Conservation (phyloP, 352 stramenopile genomes). For the Halophytophthora batemanensis region DNA sequence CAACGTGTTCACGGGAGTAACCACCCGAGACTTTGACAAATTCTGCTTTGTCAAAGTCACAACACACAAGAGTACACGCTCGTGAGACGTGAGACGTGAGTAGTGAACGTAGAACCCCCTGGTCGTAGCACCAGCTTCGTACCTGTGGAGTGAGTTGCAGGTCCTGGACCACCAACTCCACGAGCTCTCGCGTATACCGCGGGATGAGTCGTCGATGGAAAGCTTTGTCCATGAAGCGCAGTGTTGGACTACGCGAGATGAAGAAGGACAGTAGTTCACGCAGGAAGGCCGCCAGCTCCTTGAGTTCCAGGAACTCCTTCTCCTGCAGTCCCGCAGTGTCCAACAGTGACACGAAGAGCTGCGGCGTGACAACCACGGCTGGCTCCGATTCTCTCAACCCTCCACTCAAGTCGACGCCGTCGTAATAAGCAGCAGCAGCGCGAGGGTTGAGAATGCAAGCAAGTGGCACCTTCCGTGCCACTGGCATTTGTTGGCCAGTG, state of each 20-base stretch:
- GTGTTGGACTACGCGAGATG: conserved; percentile 41
- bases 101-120: no score
- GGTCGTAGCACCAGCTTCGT: conserved; percentile 2
- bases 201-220: conserved; percentile 51
- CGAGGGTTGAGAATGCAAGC: conserved; percentile 20
- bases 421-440: background rate
- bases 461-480: conserved; percentile 22
- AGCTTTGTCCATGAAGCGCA: conserved; percentile 63
- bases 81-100: no score
- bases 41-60: conserved; percentile 10
- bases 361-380: conserved; percentile 29
- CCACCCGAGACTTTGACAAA: conserved; percentile 16
- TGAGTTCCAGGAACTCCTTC: conserved; percentile 42
- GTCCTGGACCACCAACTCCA: conserved; percentile 34
- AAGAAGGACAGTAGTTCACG: conserved; percentile 55
- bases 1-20: conserved; percentile 44
- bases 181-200: conserved; percentile 48
- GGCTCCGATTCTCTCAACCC: background rate
- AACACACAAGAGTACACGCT: background rate
- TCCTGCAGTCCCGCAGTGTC: conserved; percentile 34
- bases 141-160: conserved; percentile 48
- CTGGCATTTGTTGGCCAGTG: conserved; percentile 8
- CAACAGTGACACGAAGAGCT: conserved; percentile 42
- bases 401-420: conserved; percentile 7
- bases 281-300: conserved; percentile 40